Conservation (phyloP, 176 grass and related monocot genomes). For the Ensete glaucum region DNA sequence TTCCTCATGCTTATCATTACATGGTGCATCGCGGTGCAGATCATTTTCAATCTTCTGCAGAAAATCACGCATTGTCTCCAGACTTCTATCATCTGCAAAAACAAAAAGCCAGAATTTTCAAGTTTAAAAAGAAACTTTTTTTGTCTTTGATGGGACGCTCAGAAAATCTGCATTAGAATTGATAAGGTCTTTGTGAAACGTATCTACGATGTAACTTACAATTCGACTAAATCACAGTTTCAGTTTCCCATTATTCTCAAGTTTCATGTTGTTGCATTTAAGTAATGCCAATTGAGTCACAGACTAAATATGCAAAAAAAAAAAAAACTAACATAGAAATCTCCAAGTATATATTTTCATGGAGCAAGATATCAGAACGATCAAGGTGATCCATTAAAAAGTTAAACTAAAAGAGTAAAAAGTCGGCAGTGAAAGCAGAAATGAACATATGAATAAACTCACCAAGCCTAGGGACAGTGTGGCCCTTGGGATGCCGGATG, state of each 20-base stretch:
- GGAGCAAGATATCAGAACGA: neutral
- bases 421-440: neutral
- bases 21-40: slow-evolving; percentile 1
- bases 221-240: neutral
- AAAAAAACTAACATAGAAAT: no score
- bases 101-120: neutral
- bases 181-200: neutral
- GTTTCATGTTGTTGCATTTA: neutral
- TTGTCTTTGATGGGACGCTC: neutral
- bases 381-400: neutral
- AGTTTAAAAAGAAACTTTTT: neutral
- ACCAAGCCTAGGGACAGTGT: slow-evolving; percentile 94
- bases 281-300: no score
- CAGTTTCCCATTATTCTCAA: neutral
- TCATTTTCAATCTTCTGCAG: slow-evolving; percentile 48
- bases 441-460: slow-evolving; percentile 16
- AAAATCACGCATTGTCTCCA: slow-evolving; percentile 34
- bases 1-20: slow-evolving; percentile 32
- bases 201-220: no score
- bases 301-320: no score
- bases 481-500: slow-evolving; percentile 90
- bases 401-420: neutral
- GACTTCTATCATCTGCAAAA: slow-evolving; percentile 43
- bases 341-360: no score
- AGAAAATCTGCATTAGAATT: neutral